Base-by-base conservation (phyloP, 805 yeast genomes). In the Pichia nanzhaoensis region DNA sequence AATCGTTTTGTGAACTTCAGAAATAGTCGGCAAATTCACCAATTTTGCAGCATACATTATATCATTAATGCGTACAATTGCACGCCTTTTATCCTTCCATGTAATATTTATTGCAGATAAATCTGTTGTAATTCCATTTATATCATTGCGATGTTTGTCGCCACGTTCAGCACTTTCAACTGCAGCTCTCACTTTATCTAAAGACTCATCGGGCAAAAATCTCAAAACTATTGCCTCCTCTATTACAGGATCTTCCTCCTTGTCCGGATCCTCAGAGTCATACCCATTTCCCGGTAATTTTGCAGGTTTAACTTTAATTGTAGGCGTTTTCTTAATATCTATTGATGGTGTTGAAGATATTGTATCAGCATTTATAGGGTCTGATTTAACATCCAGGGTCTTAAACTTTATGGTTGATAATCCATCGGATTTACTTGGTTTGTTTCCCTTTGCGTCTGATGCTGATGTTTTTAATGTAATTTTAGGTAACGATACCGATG, bases 221-320 rank as follows among this genome's bases (percentile, higher is more conserved):
- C 99, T 71, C 36, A 93, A 61, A 1, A 89, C 71, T 1, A 93
- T 71, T 0, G 93, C 95, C 52, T 87, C 95, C 58, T 93, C 98
- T 8, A 88, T 69, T 49, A 88, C 66, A 1, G 99, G 98, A 58
- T 93, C 97, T 49, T 89, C 96, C 60, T 93, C 99, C 21, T 87
- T 69, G 53, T 91, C 98, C 0, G 96, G 95, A 17, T 95, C 97
- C 56, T 91, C 98, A 2, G 95, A 84, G 59, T 91, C 99, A 63
- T 91, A 91, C 1, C 98, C 98, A 55, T 91, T 96, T 4, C 96
- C 96, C 0, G 95, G 93, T 3, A 82, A 72, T 54, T 95, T 70
- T 0, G 77, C 71, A 1, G 81, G 81, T 50, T 75, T 77, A 33
- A 77, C 69, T 50, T 78, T 61, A 22, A 76, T 73, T 28, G 72